Base-by-base conservation (phyloP, 805 yeast genomes). In the Teunomyces cretensis region DNA sequence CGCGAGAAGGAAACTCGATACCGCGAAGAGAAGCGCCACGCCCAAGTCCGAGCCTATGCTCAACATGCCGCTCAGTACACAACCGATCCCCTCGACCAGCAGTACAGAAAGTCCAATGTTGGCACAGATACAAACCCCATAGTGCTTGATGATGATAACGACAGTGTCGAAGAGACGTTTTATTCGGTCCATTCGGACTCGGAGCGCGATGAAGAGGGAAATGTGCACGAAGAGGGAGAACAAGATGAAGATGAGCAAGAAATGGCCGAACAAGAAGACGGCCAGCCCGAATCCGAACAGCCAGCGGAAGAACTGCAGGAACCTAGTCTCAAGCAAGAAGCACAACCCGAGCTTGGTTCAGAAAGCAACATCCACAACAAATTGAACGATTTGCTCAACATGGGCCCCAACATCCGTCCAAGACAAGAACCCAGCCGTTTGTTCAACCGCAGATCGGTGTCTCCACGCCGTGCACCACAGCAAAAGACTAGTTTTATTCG, bases 351-450 rank as follows among this genome's bases (percentile, higher is more conserved):
- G 22, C 22, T 6, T 3, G 6, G 6, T 3, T 19, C 22, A 19
- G 46, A 48, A 13, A 40, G 36, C 3, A 35, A 37, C 1, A 39
- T 42, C 13, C 42, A 44, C n/a, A 16, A 35, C 15, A 44, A 39
- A 37, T 28, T 49, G 26, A 35, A 49, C 12, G 38, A 42, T 8
- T 15, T 46, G 12, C 39, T 49, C 28, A 42, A 43, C 22, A 40
- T 35, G 12, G 35, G 49, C 4, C 24, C 28, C 27, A 35, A 39
- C 36, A 31, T 39, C 9, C 17, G 46, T 15, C 42, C 44, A 2
- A 37, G 46, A 12, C 38, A 36, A 14, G 49, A 43, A 9, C 49
- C 49, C 15, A 17, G 14, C 1, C 38, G 38, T 14, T 24, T 35
- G 12, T 35, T 35, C 22, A 35, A 35, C 27, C 38, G 44, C 28